A percentile compares a stretch with the other conserved stretches of the same genome.
Conservation (phyloP, 78 protist genomes). For the Parvularia atlantis region DNA sequence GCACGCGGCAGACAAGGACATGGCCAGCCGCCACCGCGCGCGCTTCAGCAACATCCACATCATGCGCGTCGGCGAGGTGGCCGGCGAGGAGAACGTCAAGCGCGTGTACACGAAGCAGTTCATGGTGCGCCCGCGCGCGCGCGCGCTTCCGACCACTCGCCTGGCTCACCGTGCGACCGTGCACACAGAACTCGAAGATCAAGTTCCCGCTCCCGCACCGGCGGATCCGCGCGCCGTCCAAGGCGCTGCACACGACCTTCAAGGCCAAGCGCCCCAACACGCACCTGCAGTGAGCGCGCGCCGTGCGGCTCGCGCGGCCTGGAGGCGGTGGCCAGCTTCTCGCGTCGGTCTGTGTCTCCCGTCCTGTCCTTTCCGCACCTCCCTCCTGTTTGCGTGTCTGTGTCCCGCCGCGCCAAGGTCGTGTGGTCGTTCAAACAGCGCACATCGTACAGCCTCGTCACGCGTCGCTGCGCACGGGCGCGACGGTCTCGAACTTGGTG, state of each 20-base stretch:
- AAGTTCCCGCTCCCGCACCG: slow-evolving; percentile 80
- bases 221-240: slow-evolving; percentile 2
- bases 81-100: slow-evolving; percentile 21
- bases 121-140: slow-evolving; percentile 18
- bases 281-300: slow-evolving; percentile 6
- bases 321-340: no score
- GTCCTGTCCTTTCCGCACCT: no score
- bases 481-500: no score
- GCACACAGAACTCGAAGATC: slow-evolving; percentile 31
- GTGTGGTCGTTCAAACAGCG: no score
- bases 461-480: no score
- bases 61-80: slow-evolving; percentile 65
- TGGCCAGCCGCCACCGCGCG: slow-evolving; percentile 95
- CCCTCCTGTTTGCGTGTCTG: no score
- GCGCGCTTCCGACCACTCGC: neutral
- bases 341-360: no score
- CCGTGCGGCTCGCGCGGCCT: no score
- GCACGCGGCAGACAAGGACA: slow-evolving; percentile 63
- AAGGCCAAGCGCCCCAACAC: slow-evolving; percentile 26
- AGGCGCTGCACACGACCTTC: neutral
- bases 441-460: no score
- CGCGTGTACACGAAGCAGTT: slow-evolving; percentile 66
- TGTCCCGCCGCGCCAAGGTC: no score
- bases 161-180: neutral
- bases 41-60: slow-evolving; percentile 80